Conservation (phyloP, 805 yeast species). For the Teunomyces lycoperdinae region DNA sequence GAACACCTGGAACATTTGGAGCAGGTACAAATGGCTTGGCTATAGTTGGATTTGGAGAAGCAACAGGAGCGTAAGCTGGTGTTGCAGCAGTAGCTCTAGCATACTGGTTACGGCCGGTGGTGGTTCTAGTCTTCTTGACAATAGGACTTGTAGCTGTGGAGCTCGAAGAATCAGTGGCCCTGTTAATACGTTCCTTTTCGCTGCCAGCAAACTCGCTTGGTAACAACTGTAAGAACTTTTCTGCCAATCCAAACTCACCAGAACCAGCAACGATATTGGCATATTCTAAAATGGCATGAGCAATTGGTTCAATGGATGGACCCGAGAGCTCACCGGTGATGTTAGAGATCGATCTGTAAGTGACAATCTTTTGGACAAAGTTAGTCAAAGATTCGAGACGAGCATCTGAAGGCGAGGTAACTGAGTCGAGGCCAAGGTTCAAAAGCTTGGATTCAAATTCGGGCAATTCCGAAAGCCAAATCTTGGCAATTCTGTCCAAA, state of each 20-base stretch:
- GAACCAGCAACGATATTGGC: constrained; percentile 73
- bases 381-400: constrained; percentile 77
- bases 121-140: background rate
- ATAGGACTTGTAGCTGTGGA: constrained; percentile 17
- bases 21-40: constrained; percentile 21
- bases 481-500: constrained; percentile 68
- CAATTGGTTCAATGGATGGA: constrained; percentile 47
- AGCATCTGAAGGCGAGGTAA: constrained; percentile 71
- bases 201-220: constrained; percentile 70
- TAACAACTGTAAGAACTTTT: constrained; percentile 60
- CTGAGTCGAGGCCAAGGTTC: constrained; percentile 38
- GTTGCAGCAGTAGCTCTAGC: background rate
- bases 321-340: constrained; percentile 34
- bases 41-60: constrained; percentile 12
- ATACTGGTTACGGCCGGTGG: constrained; percentile 3
- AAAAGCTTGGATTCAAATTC: constrained; percentile 43
- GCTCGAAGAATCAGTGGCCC: constrained; percentile 50
- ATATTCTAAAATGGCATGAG: constrained; percentile 73
- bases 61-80: constrained; percentile 4
- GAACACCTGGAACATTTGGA: constrained; percentile 29
- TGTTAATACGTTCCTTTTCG: constrained; percentile 76
- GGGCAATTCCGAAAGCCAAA: constrained; percentile 79
- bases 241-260: constrained; percentile 84
- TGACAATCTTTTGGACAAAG: constrained; percentile 80
- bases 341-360: constrained; percentile 56